Base-by-base conservation (phyloP, 345 rosid species). In the Ceriops zippeliana region DNA sequence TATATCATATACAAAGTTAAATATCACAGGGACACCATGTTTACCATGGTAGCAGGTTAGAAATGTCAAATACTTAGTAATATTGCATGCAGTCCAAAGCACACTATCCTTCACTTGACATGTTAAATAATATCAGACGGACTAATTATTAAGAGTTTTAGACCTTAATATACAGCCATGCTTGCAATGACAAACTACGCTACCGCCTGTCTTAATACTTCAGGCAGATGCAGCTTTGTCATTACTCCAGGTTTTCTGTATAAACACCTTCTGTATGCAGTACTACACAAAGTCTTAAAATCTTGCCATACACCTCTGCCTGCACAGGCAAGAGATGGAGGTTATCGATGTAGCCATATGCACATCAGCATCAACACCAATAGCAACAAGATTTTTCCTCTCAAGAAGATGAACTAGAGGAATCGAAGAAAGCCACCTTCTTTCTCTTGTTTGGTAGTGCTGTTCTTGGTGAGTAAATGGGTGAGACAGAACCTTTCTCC, bases 371-470 rank as follows among this genome's bases (percentile, higher is more conserved):
- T 21, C 37, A 52, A 34, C 20, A 63, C 46, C 61, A 52, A 34
- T 17, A 42, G 31, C 68, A 63, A 56, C 63, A 58, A 34, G 67
- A 32, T 16, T 26, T 69, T 47, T 19, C 22, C 56, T 61, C 42
- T 53, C 62, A 70, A 67, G 78, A 73, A 59, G 78, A 69, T 27
- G 75, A 71, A 52, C 76, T 64, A 22, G 79, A 78, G 71, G 84
- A 73, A 62, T 74, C 73, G 2, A 78, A 69, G 62, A 76, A 76
- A 65, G 63, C 65, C 16, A 74, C 24, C 78, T 83, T 76, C 52
- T 54, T 69, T 61, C 80, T 79, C 78, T 83, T 85, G 73, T 72
- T 78, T 0, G 75, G 57, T 27, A 76, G 32, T 24, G 79, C 58
- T 32, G 78, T 66, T 57, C 77, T 52, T 10, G 77, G 70, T 21